These are phyloP conservation scores for Craterostigma plantagineum DNA, from an alignment of 257 asterid species.

Conservation along the genomic window DNA sequence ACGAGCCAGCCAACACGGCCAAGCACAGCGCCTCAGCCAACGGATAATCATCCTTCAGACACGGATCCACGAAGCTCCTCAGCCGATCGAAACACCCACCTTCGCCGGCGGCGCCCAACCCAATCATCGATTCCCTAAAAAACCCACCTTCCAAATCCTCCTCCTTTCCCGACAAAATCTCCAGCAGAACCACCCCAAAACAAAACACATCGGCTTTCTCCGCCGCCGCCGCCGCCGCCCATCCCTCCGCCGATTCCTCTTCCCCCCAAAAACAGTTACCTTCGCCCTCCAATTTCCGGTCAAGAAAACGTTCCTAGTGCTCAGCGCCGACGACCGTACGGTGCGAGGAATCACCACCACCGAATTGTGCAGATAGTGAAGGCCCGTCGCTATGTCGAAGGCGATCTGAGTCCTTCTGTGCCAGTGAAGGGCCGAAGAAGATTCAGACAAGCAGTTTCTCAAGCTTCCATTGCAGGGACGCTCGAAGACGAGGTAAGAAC, in stretches of 20 bases:
- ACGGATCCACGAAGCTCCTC: conserved; percentile 44
- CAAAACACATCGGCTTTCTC: conserved; percentile 39
- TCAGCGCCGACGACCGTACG: conserved; percentile 22
- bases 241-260: conserved; percentile 12
- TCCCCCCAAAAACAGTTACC: conserved; percentile 26
- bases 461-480: conserved; percentile 40
- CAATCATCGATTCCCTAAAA: conserved; percentile 23
- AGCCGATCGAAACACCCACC: conserved; percentile 57
- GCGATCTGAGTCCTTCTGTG: conserved; percentile 43
- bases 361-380: conserved; percentile 52
- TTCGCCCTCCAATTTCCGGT: conserved; percentile 57
- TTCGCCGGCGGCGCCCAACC: conserved; percentile 27
- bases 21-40: conserved; percentile 60
- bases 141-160: conserved; percentile 22
- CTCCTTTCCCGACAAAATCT: conserved; percentile 40
- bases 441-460: conserved; percentile 24
- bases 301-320: conserved; percentile 27
- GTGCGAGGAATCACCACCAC: conserved; percentile 23
- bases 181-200: conserved; percentile 47
- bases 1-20: conserved; percentile 62
- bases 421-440: conserved; percentile 28
- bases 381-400: conserved; percentile 44
- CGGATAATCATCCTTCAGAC: conserved; percentile 50
- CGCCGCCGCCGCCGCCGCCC: conserved; percentile 11
- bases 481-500: conserved; percentile 47